Conservation (phyloP, 345 rosid species). For the Carallia brachiata region DNA sequence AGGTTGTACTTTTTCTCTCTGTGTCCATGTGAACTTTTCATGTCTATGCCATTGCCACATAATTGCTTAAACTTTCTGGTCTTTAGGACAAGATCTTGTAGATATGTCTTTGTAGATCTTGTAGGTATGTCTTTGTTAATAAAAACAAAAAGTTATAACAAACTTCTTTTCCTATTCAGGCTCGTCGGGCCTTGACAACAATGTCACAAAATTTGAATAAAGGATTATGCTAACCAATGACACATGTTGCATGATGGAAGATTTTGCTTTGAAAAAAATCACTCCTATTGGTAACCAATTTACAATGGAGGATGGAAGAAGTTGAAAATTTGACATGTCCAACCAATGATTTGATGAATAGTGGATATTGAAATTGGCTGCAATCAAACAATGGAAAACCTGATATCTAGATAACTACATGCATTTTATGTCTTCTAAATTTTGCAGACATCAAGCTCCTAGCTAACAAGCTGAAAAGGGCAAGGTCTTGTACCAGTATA, state of each 20-base stretch:
- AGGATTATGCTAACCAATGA: too few relatives aligned
- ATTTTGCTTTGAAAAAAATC: background rate
- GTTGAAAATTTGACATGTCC: background rate
- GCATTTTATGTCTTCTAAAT: background rate
- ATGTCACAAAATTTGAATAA: too few relatives aligned
- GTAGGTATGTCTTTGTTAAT: too few relatives aligned
- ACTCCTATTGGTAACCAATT: background rate
- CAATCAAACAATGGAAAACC: background rate
- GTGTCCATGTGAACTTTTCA: too few relatives aligned
- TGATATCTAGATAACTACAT: background rate
- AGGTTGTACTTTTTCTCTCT: too few relatives aligned
- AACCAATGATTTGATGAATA: background rate
- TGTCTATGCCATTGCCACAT: too few relatives aligned
- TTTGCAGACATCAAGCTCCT: background rate
- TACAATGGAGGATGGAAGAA: background rate
- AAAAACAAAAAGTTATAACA: background rate
- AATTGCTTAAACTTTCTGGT: too few relatives aligned
- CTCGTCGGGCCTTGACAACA: background rate
- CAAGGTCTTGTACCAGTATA: background rate
- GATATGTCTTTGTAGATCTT: too few relatives aligned
- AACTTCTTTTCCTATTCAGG: background rate
- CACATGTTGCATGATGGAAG: background rate
- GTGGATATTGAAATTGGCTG: background rate
- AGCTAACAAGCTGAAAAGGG: background rate
- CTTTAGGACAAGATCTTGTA: too few relatives aligned